Conservation (phyloP, 495 filamentous ascomycete genomes). For the Baudoinia panamericana region DNA sequence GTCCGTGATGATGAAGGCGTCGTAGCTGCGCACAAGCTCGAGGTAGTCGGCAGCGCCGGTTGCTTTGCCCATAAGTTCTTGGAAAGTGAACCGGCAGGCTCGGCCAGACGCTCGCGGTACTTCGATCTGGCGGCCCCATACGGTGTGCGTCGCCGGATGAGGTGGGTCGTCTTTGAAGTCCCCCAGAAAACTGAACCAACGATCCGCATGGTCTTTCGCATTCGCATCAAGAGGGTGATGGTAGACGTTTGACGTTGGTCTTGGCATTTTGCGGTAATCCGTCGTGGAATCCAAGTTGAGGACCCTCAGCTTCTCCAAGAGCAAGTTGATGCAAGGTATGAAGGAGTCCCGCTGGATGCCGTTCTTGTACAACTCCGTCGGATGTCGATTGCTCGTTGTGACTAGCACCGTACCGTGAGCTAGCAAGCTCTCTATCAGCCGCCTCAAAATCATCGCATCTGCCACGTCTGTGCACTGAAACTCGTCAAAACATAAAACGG, state of each 20-base stretch:
- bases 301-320: slow-evolving; percentile 68
- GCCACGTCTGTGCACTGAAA: slow-evolving; percentile 98
- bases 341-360: slow-evolving; percentile 93
- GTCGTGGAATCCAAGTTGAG: slow-evolving; percentile 91
- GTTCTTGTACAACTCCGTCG: slow-evolving; percentile 92
- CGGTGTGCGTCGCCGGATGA: slow-evolving; percentile 60
- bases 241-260: slow-evolving; percentile 87
- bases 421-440: slow-evolving; percentile 82
- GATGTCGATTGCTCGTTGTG: slow-evolving; percentile 94
- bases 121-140: slow-evolving; percentile 84
- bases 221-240: slow-evolving; percentile 69
- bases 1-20: slow-evolving; percentile 81
- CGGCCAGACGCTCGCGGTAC: slow-evolving; percentile 80
- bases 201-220: slow-evolving; percentile 67
- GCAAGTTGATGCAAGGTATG: slow-evolving; percentile 84
- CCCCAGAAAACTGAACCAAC: slow-evolving; percentile 89
- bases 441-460: slow-evolving; percentile 91
- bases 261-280: slow-evolving; percentile 92
- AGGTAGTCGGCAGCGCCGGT: slow-evolving; percentile 90
- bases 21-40: slow-evolving; percentile 80
- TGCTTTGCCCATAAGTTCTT: slow-evolving; percentile 75
- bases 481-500: slow-evolving; percentile 93
- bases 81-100: slow-evolving; percentile 79
- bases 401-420: slow-evolving; percentile 91
- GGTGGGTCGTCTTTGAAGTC: slow-evolving; percentile 68